Conservation (phyloP, 2,329 filamentous ascomycete species). For the Ascochyta viciae-villosae region DNA sequence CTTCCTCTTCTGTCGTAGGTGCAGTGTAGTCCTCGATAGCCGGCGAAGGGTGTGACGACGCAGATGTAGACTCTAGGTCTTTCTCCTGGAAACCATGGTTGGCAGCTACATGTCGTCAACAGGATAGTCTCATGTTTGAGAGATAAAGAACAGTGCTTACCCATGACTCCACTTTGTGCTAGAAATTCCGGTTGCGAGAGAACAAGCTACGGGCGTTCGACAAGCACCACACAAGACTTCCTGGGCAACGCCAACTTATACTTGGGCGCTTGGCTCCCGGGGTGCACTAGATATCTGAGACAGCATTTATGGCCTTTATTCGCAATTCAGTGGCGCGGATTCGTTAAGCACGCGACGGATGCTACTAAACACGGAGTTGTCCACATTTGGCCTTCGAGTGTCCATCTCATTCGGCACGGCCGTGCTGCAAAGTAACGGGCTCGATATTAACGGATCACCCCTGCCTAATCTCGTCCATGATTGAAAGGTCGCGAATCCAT, state of each 20-base stretch:
- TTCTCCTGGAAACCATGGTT: not conserved
- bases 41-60: conserved; percentile 7
- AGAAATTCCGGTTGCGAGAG: not conserved
- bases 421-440: not conserved
- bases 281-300: not conserved
- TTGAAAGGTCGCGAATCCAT: not conserved
- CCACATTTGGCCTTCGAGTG: not conserved
- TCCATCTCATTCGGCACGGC: not conserved
- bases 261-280: conserved; percentile 1
- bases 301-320: not conserved
- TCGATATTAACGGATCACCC: not conserved
- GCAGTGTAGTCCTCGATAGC: conserved; percentile 3
- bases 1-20: conserved; percentile 58
- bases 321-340: conserved; percentile 9
- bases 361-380: not conserved
- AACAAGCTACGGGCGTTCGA: conserved; percentile 2
- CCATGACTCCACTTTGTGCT: not conserved
- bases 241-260: conserved; percentile 12
- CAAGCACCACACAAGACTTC: conserved; percentile 16
- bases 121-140: too few relatives aligned
- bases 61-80: conserved; percentile 10
- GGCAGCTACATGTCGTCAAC: not conserved
- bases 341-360: conserved; percentile 5
- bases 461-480: not conserved
- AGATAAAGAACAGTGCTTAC: not conserved